Conservation (phyloP, 2,329 filamentous ascomycete species). For the Phyllosticta citriasiana region DNA sequence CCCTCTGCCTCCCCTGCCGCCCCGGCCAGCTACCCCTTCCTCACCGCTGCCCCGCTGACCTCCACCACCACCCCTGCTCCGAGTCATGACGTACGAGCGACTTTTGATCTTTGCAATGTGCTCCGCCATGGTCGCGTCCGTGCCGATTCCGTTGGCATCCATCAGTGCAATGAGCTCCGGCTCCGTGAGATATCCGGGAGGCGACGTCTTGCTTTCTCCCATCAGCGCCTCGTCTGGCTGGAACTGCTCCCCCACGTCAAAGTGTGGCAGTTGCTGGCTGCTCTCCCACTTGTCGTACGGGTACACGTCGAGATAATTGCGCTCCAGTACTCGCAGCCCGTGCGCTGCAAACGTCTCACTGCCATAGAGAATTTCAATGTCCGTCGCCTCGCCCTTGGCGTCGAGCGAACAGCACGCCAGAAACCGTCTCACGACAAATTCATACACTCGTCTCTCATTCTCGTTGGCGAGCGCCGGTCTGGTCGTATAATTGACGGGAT, state of each 20-base stretch:
- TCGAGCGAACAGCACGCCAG: slow-evolving; percentile 94
- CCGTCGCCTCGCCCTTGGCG: slow-evolving; percentile 74
- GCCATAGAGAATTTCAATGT: slow-evolving; percentile 76
- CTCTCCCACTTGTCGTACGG: slow-evolving; percentile 95
- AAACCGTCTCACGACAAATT: slow-evolving; percentile 86
- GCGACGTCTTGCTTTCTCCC: slow-evolving; percentile 77
- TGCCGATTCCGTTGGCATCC: slow-evolving; percentile 98
- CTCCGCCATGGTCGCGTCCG: slow-evolving; percentile 97
- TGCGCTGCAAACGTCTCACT: slow-evolving; percentile 72
- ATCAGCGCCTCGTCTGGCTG: slow-evolving; percentile 83
- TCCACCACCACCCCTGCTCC: slow-evolving; percentile 34
- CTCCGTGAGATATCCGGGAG: slow-evolving; percentile 83
- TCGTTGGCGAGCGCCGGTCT: slow-evolving; percentile 49
- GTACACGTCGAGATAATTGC: slow-evolving; percentile 93
- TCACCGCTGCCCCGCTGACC: slow-evolving; percentile 23
- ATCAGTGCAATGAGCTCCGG: slow-evolving; percentile 92
- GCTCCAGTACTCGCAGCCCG: slow-evolving; percentile 73
- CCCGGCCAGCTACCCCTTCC: slow-evolving; percentile 16
- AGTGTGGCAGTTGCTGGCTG: slow-evolving; percentile 70
- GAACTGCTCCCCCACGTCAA: slow-evolving; percentile 70
- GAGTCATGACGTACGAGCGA: slow-evolving; percentile 69
- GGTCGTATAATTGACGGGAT: slow-evolving; percentile 78
- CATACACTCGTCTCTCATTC: slow-evolving; percentile 71
- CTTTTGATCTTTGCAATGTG: slow-evolving; percentile 95
- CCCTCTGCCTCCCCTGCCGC: slow-evolving; percentile 25